Percentiles rank a stretch among this genome's conserved stretches.
Evolutionary conservation across 768 basidiomycete genomes (phyloP).

Genomic region (Basidioascus undulatus): DNA sequence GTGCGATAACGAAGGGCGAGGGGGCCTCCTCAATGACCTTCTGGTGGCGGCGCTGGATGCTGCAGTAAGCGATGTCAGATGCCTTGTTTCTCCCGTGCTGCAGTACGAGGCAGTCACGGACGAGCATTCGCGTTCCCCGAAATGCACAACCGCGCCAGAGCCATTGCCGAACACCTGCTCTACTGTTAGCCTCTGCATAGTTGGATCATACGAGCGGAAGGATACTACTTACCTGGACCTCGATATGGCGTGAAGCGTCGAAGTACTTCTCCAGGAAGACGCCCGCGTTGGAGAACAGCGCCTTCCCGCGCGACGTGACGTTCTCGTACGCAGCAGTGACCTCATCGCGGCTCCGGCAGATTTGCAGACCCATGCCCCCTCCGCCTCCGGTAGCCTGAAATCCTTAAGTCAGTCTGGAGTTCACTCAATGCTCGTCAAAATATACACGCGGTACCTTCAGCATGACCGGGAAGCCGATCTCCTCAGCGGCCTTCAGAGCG

Average conservation of each 20-base stretch:
- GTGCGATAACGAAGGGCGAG: slow-evolving; percentile 30
- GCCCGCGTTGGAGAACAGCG: slow-evolving; percentile 27
- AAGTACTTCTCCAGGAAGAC: slow-evolving; percentile 40
- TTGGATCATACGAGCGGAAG: neutral
- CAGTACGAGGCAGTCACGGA: too few species aligned
- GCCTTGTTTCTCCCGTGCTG: too few species aligned
- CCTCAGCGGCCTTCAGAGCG: slow-evolving; percentile 20
- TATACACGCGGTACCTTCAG: too few species aligned
- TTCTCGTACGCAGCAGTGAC: slow-evolving; percentile 19
- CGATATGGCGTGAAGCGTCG: slow-evolving; percentile 33
- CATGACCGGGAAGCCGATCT: slow-evolving; percentile 35
- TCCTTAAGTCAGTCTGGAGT: neutral
- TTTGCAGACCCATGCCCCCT: slow-evolving; percentile 40
- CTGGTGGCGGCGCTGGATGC: slow-evolving; percentile 41
- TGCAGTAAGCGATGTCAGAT: too few species aligned
- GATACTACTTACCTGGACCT: slow-evolving; percentile 26
- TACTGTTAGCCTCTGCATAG: neutral
- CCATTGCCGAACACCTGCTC: slow-evolving; percentile 37
- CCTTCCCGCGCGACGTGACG: too few species aligned
- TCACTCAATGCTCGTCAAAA: too few species aligned
- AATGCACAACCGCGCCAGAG: slow-evolving; percentile 27
- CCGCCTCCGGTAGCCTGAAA: slow-evolving; percentile 32
- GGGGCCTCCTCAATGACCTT: slow-evolving; percentile 49
- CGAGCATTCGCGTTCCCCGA: slow-evolving; percentile 44
- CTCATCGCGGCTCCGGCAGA: slow-evolving; percentile 26